Conservation (phyloP, 2,329 filamentous ascomycete species). For the Teratosphaeria viscida region DNA sequence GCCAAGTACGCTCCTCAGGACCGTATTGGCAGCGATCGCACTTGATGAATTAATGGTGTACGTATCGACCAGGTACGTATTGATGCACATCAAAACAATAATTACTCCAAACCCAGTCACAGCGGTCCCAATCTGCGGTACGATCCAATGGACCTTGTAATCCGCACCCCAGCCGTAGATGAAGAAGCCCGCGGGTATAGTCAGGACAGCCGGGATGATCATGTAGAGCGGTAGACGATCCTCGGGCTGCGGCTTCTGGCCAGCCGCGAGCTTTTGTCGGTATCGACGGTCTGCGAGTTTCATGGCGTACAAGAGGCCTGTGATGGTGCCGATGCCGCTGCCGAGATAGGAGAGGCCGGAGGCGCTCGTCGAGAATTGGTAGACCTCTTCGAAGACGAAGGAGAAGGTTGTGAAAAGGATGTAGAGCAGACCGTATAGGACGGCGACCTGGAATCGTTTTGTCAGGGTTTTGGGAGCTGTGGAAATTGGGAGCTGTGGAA, state of each 20-base stretch:
- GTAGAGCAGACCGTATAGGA: conserved; percentile 35
- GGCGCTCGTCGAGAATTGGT: conserved; percentile 29
- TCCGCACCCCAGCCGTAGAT: conserved; percentile 14
- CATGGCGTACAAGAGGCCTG: conserved; percentile 13
- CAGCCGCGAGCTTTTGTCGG: conserved; percentile 5
- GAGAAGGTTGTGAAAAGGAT: conserved; percentile 39
- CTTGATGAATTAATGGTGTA: conserved; percentile 42
- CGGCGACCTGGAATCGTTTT: conserved; percentile 18
- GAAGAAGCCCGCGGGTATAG: conserved; percentile 19
- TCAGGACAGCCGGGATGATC: conserved; percentile 6
- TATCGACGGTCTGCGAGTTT: background rate
- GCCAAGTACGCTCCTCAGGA: conserved; percentile 47
- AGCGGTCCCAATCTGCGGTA: conserved; percentile 19
- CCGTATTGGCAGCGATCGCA: conserved; percentile 55
- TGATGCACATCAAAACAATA: conserved; percentile 14
- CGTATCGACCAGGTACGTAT: conserved; percentile 51
- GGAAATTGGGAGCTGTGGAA: background rate
- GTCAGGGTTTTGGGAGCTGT: background rate
- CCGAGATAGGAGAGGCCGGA: conserved; percentile 29
- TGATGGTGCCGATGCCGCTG: conserved; percentile 30
- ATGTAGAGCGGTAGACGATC: conserved; percentile 21
- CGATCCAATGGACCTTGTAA: conserved; percentile 9
- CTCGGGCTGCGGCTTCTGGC: conserved; percentile 38
- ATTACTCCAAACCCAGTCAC: conserved; percentile 19
- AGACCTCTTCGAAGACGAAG: conserved; percentile 30